Percentiles rank a stretch among this genome's conserved stretches.
Conservation (phyloP, 352 stramenopile species). For the Phytopythium helicoides region DNA sequence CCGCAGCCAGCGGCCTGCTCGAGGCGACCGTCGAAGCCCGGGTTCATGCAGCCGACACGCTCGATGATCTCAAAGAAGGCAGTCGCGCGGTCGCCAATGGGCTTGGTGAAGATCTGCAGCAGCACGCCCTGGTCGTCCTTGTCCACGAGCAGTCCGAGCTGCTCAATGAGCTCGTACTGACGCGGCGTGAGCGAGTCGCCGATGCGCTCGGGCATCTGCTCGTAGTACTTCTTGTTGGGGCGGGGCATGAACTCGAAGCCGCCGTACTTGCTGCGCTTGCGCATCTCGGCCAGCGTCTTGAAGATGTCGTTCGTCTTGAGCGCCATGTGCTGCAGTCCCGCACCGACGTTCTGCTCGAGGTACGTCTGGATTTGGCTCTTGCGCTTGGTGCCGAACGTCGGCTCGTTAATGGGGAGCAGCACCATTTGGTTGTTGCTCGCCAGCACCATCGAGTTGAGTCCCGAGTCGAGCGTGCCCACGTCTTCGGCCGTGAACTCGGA, state of each 20-base stretch:
- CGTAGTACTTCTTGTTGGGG: constrained; percentile 90
- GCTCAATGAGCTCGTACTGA: constrained; percentile 91
- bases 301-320: constrained; percentile 97
- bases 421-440: constrained; percentile 93
- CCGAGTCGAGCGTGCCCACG: constrained; percentile 93
- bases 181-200: constrained; percentile 72
- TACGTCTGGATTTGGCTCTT: constrained; percentile 97
- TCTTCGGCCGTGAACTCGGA: constrained; percentile 94
- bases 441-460: constrained; percentile 94
- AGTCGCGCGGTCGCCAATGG: constrained; percentile 1
- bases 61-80: constrained; percentile 58
- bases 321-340: constrained; percentile 96
- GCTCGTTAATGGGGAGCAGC: constrained; percentile 95
- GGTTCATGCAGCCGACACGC: constrained; percentile 85
- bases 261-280: constrained; percentile 61
- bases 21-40: constrained; percentile 57
- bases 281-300: constrained; percentile 86
- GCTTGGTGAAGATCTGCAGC: constrained; percentile 81
- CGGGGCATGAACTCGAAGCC: constrained; percentile 88
- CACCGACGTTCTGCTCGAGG: constrained; percentile 93
- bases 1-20: constrained; percentile 81
- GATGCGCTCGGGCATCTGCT: constrained; percentile 81
- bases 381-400: constrained; percentile 89
- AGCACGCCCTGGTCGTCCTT: constrained; percentile 94
- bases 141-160: constrained; percentile 93